Conservation (phyloP, 2,329 filamentous ascomycete genomes). For the Colletotrichum echinochloae region DNA sequence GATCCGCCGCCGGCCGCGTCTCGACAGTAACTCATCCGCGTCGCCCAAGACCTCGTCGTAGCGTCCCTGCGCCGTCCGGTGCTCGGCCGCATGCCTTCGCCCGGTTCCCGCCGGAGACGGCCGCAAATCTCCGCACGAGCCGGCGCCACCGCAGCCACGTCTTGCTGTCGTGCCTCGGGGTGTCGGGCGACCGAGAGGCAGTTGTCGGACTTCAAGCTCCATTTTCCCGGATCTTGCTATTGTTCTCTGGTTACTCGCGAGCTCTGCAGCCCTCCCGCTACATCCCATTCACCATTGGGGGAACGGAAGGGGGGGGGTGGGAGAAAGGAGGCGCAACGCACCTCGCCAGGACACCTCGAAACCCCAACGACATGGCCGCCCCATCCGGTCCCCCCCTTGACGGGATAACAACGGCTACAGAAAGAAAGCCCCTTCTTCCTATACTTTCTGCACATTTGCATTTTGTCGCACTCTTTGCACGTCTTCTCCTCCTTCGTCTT, state of each 20-base stretch:
- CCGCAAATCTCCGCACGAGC: not conserved
- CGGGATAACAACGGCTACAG: constrained; percentile 11
- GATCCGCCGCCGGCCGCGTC: not conserved
- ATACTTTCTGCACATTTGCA: not conserved
- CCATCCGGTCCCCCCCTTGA: constrained; percentile 10
- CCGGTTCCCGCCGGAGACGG: too few relatives aligned
- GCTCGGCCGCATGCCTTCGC: not conserved
- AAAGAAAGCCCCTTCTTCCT: constrained; percentile 13
- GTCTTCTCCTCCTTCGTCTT: not conserved
- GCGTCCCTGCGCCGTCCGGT: too few relatives aligned
- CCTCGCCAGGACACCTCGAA: constrained; percentile 33
- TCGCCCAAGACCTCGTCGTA: not conserved
- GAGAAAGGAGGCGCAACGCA: not conserved
- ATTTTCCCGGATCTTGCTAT: constrained; percentile 31
- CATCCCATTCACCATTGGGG: not conserved
- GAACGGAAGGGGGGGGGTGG: not conserved
- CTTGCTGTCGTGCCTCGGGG: not conserved
- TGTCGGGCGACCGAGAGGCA: not conserved
- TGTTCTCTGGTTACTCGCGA: not conserved
- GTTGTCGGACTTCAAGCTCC: constrained; percentile 12
- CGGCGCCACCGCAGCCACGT: not conserved
- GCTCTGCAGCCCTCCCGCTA: not conserved
- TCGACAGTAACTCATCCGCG: not conserved
- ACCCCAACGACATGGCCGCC: constrained; percentile 33
- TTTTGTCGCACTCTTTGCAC: not conserved